Evolutionary conservation across 192 early-diverging fungal species (phyloP), one percentile per base, ranked within the genome.

Genomic region (Helicostylum pulchrum): DNA sequence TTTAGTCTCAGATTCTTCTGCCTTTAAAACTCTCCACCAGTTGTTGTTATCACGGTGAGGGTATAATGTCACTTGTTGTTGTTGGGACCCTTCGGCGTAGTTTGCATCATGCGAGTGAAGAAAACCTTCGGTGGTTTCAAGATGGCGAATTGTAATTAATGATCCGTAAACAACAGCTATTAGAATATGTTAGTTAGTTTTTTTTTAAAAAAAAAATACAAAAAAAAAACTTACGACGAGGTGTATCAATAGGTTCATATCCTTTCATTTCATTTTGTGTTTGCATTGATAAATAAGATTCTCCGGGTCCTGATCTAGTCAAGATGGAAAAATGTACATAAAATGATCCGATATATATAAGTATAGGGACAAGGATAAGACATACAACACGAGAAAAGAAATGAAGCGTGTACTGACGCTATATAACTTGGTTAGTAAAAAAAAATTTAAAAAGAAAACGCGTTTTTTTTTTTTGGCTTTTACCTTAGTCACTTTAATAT

Each of bases 291-390:
- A 97, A 94, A 69, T 96, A 96, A 0, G 83, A 85, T 77, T 97
- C 93, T 30, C 96, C 96, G 20, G 91, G 88, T n/a, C 96, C 96
- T 52, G 80, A 80, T 53, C 83, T 78, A 34, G 74, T 76, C 48
- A 99, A 79, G 11, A 94, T 74, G 45, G 75, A 72, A 77, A 99
- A 99, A 76, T 99, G 96, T 49, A 99, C 79, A 64, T 86, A 86
- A 77, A 96, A 99, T 73, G 87, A 86, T 5, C 88, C 75, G 59
- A 94, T 76, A 68, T 99, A 99, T 3, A 95, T 75, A 7, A 74
- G 17, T 6, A 90, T 26, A 8, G 96, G 96, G 14, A 97, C 55
- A 30, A 85, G 78, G 51, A 99, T 94, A 44, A 99, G 76, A 56
- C 90, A 92, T 14, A 95, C 21, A 1, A 86, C 83, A 12, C 96